Evolutionary conservation across 192 early-diverging fungal species (phyloP).

Genomic region (Coemansia sp.): DNA sequence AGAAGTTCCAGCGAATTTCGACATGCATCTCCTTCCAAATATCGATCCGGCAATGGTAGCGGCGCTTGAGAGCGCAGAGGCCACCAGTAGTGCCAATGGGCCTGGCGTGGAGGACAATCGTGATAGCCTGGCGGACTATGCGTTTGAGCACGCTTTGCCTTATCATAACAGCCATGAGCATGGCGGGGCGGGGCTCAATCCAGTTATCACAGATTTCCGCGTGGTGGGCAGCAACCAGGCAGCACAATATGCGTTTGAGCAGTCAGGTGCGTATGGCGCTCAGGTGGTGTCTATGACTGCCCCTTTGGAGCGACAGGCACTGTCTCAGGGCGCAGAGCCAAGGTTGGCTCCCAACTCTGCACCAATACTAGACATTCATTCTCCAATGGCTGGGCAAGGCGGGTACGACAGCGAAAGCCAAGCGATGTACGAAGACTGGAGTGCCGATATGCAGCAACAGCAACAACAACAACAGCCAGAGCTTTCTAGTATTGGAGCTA

Average conservation of each 20-base stretch:
- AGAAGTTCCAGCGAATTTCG: conserved; percentile 49
- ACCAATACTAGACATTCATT: conserved; percentile 10
- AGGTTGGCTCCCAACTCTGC: conserved; percentile 8
- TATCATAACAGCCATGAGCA: not conserved
- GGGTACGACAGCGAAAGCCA: conserved; percentile 3
- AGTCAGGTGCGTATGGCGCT: conserved; percentile 11
- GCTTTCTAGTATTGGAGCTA: conserved; percentile 12
- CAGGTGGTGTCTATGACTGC: conserved; percentile 18
- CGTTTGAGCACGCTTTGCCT: conserved; percentile 1
- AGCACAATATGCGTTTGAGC: conserved; percentile 11
- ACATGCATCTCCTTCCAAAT: conserved; percentile 20
- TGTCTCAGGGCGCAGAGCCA: not conserved
- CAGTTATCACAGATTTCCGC: conserved; percentile 9
- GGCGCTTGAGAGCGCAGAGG: conserved; percentile 7
- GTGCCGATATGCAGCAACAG: not conserved
- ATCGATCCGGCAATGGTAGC: conserved; percentile 8
- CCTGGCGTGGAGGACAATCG: not conserved
- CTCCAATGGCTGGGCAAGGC: conserved; percentile 5
- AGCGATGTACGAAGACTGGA: not conserved
- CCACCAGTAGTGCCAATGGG: not conserved
- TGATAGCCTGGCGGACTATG: conserved; percentile 5
- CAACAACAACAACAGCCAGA: not conserved
- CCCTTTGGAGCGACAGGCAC: conserved; percentile 4
- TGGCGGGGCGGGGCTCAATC: not conserved
- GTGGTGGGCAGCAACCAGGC: conserved; percentile 8